Base-by-base conservation (phyloP, 202 grass and related monocot species). In the Thinopyrum obtusiflorum region DNA sequence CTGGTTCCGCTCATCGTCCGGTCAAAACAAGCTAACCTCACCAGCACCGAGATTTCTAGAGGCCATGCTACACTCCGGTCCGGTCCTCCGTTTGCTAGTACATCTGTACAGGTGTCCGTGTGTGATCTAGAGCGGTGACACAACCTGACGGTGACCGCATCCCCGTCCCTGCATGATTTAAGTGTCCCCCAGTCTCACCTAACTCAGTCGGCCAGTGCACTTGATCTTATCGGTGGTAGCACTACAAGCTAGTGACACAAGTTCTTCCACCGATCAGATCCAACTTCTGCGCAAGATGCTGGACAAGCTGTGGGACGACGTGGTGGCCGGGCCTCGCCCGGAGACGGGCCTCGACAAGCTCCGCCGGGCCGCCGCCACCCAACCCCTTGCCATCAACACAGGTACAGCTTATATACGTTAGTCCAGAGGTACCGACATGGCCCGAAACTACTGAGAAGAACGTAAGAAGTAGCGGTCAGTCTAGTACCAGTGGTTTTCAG, bases 301-400 rank as follows among this genome's bases (percentile, higher is more conserved):
- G 62, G 89, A 96, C 10, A 96, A 96, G 82, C 87, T 96, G 47
- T 96, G 94, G 94, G 94, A 96, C 82, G 91, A 96, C 81, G 91
- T 96, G 77, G 91, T 96, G 64, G 94, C 94, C 0, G 94, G 94
- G 51, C 94, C 94, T 79, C 89, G 15, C 8, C 91, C 91, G 84
- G 94, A 96, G 74, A 89, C 81, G 7, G 94, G 94, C 70, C 94
- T 93, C 29, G 85, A 90, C 79, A 89, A 93, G 82, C 94, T 96
- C 71, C 88, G 89, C 65, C 90, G 89, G 81, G 72, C 73, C 68
- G 72, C 93, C 37, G 61, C 78, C 44, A 71, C 71, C 5, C 71
- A 68, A 1, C 89, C 86, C 9, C 82, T 94, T 4, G 84, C 78
- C 77, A 82, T 92, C 81, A 65, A 73, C 87, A 89, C 87, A 85